A percentile compares a stretch with the other conserved stretches of the same genome.
These are phyloP conservation scores for Cryptococcus sp. DNA, from an alignment of 1,284 basidiomycete species.

Conservation along the genomic window DNA sequence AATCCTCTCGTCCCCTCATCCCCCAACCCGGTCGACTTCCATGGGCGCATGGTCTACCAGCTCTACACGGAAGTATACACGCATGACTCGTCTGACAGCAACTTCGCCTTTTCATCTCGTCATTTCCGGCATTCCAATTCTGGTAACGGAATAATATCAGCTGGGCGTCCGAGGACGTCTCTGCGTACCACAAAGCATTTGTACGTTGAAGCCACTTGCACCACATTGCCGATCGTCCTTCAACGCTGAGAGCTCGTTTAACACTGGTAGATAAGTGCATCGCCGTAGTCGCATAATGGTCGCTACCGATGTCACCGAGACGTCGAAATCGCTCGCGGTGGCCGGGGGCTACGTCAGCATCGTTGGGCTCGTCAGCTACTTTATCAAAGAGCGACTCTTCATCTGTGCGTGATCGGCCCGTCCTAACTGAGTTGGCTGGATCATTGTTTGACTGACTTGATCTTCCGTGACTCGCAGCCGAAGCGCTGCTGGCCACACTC, in stretches of 20 bases:
- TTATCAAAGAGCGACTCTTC: constrained; percentile 54
- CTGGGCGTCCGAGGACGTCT: constrained; percentile 10
- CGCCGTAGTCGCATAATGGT: constrained; percentile 36
- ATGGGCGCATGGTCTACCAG: too few relatives aligned
- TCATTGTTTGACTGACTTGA: background rate
- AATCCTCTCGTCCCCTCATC: too few relatives aligned
- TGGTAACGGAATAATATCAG: constrained; percentile 5
- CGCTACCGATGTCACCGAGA: constrained; percentile 47
- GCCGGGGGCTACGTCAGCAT: constrained; percentile 47
- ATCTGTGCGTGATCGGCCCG: constrained; percentile 41
- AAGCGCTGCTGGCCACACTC: constrained; percentile 88
- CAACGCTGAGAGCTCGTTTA: too few relatives aligned
- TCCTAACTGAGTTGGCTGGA: background rate
- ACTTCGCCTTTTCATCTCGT: too few relatives aligned
- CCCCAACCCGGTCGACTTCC: too few relatives aligned
- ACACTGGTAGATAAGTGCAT: background rate
- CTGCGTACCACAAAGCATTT: too few relatives aligned
- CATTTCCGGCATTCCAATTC: too few relatives aligned
- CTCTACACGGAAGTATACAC: too few relatives aligned
- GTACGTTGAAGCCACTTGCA: too few relatives aligned
- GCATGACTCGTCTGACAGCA: too few relatives aligned
- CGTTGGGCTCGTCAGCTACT: constrained; percentile 50
- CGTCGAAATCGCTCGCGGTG: constrained; percentile 47
- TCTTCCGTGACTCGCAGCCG: constrained; percentile 65
- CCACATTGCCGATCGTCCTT: too few relatives aligned